Evolutionary conservation across 169 alveolate species (phyloP), one percentile per base, ranked within the genome.

Genomic region (Babesia gibsoni): DNA sequence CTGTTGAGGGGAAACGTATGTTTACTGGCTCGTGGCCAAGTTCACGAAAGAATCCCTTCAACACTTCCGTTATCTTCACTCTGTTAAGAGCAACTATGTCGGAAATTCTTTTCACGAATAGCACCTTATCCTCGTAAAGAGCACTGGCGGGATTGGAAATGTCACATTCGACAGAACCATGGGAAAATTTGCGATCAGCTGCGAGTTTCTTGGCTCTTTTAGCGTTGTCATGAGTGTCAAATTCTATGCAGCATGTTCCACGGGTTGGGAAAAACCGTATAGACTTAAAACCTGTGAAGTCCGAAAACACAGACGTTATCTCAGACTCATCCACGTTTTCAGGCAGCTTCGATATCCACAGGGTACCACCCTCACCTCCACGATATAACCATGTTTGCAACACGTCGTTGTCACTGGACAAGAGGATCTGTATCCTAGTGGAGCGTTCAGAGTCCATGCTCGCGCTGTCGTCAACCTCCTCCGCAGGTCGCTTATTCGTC

Each of bases 41-140:
- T 1, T 22, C 59, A 5, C 43, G 30, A 30, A 85, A 77, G 57
- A 85, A 85, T n/a, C 67, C 29, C 14, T 33, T 42, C 41, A 85
- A 32, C 22, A 52, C 64, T 22, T 61, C 50, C 50, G 54, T 81
- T 36, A 85, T 16, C 35, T 30, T 23, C 56, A 32, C 59, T 50
- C 81, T 74, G 49, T 58, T 80, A 14, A 74, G 36, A 16, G 61
- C 58, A 27, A 33, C 67, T 57, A 58, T 56, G 29, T 70, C 64
- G 5, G 73, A 67, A 8, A 73, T 46, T 23, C 73, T 57, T 59
- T 81, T 80, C 48, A 85, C 82, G 48, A 85, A 85, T 59, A 85
- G 42, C 25, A 68, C 84, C 42, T 64, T 81, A 57, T 85, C 89
- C 64, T 85, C 91, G 52, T 69, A 85, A n/a, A 85, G 63, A 23